Percentiles rank a stretch among this genome's conserved stretches.
phyloP scores from a whole-genome alignment of 352 stramenopile species.

The Globisporangium paroecandrum region DNA sequence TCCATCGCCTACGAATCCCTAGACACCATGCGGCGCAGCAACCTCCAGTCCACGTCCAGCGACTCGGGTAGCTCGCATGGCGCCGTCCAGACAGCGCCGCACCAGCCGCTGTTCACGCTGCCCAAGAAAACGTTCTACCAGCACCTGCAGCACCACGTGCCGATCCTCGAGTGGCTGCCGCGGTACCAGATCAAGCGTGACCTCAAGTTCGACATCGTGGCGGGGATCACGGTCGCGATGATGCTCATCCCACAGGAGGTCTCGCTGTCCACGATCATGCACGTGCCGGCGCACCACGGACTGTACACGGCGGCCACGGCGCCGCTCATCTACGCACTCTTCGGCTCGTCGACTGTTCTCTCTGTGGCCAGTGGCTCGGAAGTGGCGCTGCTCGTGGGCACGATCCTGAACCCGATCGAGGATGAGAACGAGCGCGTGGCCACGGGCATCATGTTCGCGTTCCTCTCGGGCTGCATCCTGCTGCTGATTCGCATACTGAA shows the following conservation, averaged over 20 bases:
- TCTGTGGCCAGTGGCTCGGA: slow-evolving; percentile 73
- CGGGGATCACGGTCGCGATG: slow-evolving; percentile 63
- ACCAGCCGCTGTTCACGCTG: neutral
- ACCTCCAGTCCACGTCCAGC: slow-evolving; percentile 9
- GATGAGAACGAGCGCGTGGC: slow-evolving; percentile 36
- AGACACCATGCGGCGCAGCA: slow-evolving; percentile 7
- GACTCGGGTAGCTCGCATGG: slow-evolving; percentile 1
- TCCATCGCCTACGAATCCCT: neutral
- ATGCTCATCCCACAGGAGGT: slow-evolving; percentile 90
- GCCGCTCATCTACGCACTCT: slow-evolving; percentile 81
- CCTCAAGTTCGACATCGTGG: slow-evolving; percentile 53
- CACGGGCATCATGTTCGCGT: slow-evolving; percentile 45
- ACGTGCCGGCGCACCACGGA: slow-evolving; percentile 82
- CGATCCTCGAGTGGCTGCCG: slow-evolving; percentile 55
- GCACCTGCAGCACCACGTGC: slow-evolving; percentile 26
- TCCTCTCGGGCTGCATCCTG: slow-evolving; percentile 77
- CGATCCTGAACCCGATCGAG: slow-evolving; percentile 49
- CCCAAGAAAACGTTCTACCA: slow-evolving; percentile 9
- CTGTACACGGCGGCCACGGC: slow-evolving; percentile 86
- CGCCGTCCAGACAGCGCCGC: neutral
- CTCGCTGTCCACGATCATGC: slow-evolving; percentile 85
- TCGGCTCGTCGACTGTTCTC: slow-evolving; percentile 77
- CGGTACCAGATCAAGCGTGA: slow-evolving; percentile 44
- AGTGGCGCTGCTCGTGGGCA: slow-evolving; percentile 51
- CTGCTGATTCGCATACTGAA: slow-evolving; percentile 72